phyloP scores from a whole-genome alignment of 257 asterid species.

The Nicotiana tabacum region DNA sequence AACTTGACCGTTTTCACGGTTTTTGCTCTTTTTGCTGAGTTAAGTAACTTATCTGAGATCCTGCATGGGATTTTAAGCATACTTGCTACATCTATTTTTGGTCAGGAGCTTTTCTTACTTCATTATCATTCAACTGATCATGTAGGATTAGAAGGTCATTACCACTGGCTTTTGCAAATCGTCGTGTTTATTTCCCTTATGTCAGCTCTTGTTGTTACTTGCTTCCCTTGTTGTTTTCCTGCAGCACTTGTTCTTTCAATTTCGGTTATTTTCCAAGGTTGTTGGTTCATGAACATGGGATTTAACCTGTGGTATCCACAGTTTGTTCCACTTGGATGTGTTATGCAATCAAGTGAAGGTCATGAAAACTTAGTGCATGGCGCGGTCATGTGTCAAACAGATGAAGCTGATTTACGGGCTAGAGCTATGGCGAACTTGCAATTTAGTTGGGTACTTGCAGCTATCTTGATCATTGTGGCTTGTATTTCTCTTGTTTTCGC shows the following conservation, averaged over 20 bases:
- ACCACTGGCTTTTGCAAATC: constrained; percentile 80
- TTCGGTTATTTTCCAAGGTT: constrained; percentile 72
- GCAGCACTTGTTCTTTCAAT: constrained; percentile 53
- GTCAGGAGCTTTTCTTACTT: constrained; percentile 74
- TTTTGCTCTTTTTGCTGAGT: constrained; percentile 55
- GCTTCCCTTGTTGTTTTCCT: constrained; percentile 51
- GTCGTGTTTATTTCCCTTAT: constrained; percentile 51
- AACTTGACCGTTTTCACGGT: constrained; percentile 48
- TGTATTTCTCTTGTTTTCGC: constrained; percentile 34
- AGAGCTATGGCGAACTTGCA: constrained; percentile 78
- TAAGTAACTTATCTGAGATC: constrained; percentile 30
- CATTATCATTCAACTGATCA: constrained; percentile 79
- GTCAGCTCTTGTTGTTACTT: constrained; percentile 40
- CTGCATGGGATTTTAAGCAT: constrained; percentile 44
- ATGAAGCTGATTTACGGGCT: constrained; percentile 53
- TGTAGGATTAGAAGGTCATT: constrained; percentile 79
- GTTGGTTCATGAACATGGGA: constrained; percentile 83
- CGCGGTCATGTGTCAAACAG: constrained; percentile 48
- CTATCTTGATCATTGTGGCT: constrained; percentile 38
- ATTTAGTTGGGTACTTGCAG: constrained; percentile 69
- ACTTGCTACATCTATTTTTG: constrained; percentile 62
- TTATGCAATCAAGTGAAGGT: constrained; percentile 11
- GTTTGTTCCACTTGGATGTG: constrained; percentile 54
- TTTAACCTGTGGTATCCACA: constrained; percentile 55
- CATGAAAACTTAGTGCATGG: constrained; percentile 25